A percentile compares a stretch with the other conserved stretches of the same genome.
Conservation (phyloP, 1,139 yeast species). For the Nematodospora anomalae region DNA sequence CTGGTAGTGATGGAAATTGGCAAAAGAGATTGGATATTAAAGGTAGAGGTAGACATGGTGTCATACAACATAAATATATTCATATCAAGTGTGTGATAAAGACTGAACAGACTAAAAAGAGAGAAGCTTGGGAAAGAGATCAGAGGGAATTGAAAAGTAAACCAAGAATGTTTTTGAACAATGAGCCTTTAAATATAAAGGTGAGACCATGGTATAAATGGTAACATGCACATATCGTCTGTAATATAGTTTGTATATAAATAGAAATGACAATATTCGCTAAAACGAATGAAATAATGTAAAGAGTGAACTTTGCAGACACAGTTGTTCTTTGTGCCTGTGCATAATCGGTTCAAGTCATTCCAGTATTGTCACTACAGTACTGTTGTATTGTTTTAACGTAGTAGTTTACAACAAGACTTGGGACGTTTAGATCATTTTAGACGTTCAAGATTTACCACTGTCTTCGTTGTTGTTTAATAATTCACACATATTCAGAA, state of each 20-base stretch:
- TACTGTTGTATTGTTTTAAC: too few species aligned
- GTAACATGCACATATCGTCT: slow-evolving; percentile 20
- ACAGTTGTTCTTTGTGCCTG: too few species aligned
- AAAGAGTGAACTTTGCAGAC: too few species aligned
- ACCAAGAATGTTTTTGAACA: slow-evolving; percentile 48
- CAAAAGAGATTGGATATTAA: slow-evolving; percentile 73
- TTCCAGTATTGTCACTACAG: too few species aligned
- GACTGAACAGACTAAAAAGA: slow-evolving; percentile 57
- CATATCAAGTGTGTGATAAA: slow-evolving; percentile 80
- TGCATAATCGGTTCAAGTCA: too few species aligned
- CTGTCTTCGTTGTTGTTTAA: too few species aligned
- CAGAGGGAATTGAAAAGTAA: slow-evolving; percentile 40
- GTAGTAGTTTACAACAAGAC: too few species aligned
- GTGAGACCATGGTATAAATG: slow-evolving; percentile 47
- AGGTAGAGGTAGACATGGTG: slow-evolving; percentile 89
- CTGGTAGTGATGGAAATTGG: slow-evolving; percentile 84
- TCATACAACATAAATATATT: slow-evolving; percentile 70
- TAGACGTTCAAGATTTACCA: too few species aligned
- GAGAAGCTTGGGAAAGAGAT: slow-evolving; percentile 60
- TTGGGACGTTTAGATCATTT: too few species aligned
- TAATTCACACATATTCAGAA: too few species aligned
- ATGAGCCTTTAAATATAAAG: slow-evolving; percentile 46
- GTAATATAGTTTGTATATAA: not conserved
- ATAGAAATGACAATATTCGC: slow-evolving; percentile 14
- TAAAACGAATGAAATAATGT: not conserved